Base-by-base conservation (phyloP, 257 asterid species). In the Penstemon barbatus region DNA sequence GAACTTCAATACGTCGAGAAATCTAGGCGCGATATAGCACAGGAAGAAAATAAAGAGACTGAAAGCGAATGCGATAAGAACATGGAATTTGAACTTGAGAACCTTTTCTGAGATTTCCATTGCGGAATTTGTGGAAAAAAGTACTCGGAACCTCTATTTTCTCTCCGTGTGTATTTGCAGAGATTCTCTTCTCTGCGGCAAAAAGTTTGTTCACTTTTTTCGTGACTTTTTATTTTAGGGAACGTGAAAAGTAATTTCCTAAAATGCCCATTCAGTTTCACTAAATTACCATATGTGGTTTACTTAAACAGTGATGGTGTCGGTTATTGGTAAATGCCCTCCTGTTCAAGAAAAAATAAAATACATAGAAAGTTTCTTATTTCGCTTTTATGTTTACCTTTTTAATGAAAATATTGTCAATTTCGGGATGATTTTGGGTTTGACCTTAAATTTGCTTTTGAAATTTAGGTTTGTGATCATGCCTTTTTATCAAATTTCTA, bases 101-200 rank as follows among this genome's bases (percentile, higher is more conserved):
- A 90, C 73, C 75, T 79, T 76, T 72, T 78, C 74, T 38, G 71
- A 74, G 71, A 85, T 75, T 55, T 87, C 89, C 97, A 87, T 90
- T 78, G 82, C 36, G 3, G 74, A 19, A 40, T 19, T 39, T 25
- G 11, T 41, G 69, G 69, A 62, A 78, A 49, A 53, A 61, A 15
- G 18, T 15, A 25, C 50, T 41, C 25, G 57, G 71, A 64, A 71
- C 38, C 62, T 53, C 56, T 59, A 65, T 41, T 70, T 52, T 37
- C 66, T 51, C 71, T 68, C 71, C 59, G 70, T 74, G 63, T 75
- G 79, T 59, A 70, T 75, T 43, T 60, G 78, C 80, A 73, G 76
- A 87, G 89, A 87, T 82, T 80, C 88, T 77, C 80, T 85, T 81
- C 89, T 78, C 83, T 74, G 78, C 62, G 4, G 67, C 65, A 40